Conservation (phyloP, 441 rosid genomes). For the Brassica balearica region DNA sequence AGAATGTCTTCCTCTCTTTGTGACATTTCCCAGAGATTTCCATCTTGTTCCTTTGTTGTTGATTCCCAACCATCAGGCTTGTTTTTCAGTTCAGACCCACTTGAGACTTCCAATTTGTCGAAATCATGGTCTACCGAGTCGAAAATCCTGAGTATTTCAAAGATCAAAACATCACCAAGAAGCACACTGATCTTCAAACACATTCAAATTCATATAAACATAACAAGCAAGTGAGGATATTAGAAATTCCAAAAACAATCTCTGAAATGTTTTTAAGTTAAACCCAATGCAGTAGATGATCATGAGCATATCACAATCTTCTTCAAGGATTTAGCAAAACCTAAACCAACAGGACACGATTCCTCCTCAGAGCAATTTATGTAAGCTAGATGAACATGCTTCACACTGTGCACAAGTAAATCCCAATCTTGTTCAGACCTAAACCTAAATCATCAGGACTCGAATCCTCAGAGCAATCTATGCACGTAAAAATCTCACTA, state of each 20-base stretch:
- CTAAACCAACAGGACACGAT: not conserved
- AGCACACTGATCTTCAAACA: constrained; percentile 26
- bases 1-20: constrained; percentile 97
- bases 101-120: constrained; percentile 58
- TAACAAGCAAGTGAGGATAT: constrained; percentile 7
- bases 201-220: not conserved
- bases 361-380: not conserved
- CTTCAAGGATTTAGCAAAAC: not conserved
- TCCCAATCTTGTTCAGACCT: not conserved
- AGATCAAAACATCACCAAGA: not conserved
- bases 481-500: not conserved
- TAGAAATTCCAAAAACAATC: not conserved
- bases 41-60: constrained; percentile 77
- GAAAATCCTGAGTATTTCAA: constrained; percentile 58
- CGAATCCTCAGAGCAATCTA: not conserved
- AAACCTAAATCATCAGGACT: not conserved
- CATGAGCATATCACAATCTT: constrained; percentile 10
- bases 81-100: constrained; percentile 72
- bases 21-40: constrained; percentile 92
- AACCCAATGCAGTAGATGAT: not conserved
- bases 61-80: constrained; percentile 99
- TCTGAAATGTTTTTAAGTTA: not conserved
- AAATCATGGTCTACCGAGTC: constrained; percentile 66
- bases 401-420: constrained; percentile 7
- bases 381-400: not conserved